These are phyloP conservation scores for Pugionium cornutum DNA, from an alignment of 345 rosid species.

Conservation along the genomic window DNA sequence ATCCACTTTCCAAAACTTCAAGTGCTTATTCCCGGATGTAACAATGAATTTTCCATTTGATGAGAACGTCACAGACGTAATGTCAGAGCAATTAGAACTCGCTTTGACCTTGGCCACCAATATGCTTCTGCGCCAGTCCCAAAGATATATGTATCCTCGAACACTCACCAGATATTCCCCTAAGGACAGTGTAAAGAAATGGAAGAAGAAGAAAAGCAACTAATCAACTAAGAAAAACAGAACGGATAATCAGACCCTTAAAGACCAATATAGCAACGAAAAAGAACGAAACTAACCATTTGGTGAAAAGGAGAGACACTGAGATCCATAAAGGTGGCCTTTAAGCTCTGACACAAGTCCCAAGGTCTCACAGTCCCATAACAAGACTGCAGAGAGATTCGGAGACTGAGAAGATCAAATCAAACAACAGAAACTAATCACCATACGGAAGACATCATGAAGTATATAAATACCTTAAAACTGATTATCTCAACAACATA, in stretches of 20 bases:
- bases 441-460: not conserved
- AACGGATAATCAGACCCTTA: not conserved
- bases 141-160: conserved; percentile 80
- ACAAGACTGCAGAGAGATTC: conserved; percentile 72
- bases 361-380: conserved; percentile 61
- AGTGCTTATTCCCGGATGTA: conserved; percentile 80
- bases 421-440: conserved; percentile 30
- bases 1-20: conserved; percentile 69
- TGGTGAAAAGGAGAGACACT: conserved; percentile 78
- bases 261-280: not conserved
- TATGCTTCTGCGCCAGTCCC: conserved; percentile 69
- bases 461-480: not conserved
- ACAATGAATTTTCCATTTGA: conserved; percentile 59
- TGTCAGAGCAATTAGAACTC: conserved; percentile 56
- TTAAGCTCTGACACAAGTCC: conserved; percentile 63
- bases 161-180: conserved; percentile 75
- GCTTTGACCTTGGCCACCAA: conserved; percentile 73
- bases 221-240: not conserved
- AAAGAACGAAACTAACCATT: conserved; percentile 53
- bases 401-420: conserved; percentile 57
- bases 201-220: not conserved
- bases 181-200: conserved; percentile 24
- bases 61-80: conserved; percentile 69
- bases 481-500: not conserved
- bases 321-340: conserved; percentile 74